These are phyloP conservation scores for Globisporangium paroecandrum DNA, from an alignment of 352 stramenopile species.

Conservation along the genomic window DNA sequence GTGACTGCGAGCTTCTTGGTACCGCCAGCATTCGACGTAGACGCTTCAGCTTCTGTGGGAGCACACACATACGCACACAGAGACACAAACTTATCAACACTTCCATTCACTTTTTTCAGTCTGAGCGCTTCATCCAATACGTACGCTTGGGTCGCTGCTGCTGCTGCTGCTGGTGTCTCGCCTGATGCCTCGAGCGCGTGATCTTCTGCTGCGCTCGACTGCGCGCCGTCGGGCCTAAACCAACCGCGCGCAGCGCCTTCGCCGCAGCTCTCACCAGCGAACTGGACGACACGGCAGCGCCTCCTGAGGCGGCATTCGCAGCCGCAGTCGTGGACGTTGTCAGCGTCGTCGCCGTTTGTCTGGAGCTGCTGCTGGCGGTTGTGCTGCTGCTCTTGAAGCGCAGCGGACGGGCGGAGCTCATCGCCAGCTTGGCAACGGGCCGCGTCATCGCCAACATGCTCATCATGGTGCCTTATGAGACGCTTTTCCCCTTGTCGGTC, in stretches of 20 bases:
- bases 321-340: slow-evolving; percentile 5
- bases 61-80: not conserved
- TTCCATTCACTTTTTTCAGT: not conserved
- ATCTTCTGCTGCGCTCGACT: slow-evolving; percentile 25
- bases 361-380: not conserved
- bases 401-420: not conserved
- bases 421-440: not conserved
- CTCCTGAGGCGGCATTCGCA: not conserved
- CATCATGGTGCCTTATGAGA: slow-evolving; percentile 8
- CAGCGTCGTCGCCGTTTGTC: not conserved
- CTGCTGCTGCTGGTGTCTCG: slow-evolving; percentile 10
- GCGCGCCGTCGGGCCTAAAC: slow-evolving; percentile 24
- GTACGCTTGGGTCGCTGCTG: not conserved
- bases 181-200: slow-evolving; percentile 8
- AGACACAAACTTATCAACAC: not conserved
- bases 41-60: slow-evolving; percentile 1
- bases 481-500: not conserved
- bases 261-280: slow-evolving; percentile 18
- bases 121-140: not conserved
- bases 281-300: not conserved
- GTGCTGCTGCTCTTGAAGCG: slow-evolving; percentile 20
- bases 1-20: slow-evolving; percentile 17
- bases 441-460: slow-evolving; percentile 17
- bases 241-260: slow-evolving; percentile 24
- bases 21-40: not conserved